Evolutionary conservation across 306 rosid species (phyloP).

Genomic region (Morella rubra): DNA sequence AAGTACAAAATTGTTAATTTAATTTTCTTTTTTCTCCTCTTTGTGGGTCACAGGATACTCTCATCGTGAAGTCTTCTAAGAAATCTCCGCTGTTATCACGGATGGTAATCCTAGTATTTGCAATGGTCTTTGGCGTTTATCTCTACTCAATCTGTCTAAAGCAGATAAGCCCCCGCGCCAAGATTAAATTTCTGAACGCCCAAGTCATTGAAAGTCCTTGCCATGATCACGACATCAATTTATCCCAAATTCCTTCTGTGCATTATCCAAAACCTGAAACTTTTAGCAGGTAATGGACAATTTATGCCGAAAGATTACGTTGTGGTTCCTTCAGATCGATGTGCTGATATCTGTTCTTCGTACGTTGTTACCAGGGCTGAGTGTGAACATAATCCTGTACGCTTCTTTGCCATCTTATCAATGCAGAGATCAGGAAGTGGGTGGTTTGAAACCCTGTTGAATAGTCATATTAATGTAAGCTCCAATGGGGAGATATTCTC

Average conservation of each 20-base stretch:
- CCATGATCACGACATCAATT: conserved; percentile 23
- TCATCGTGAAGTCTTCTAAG: conserved; percentile 69
- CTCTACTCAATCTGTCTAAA: conserved; percentile 70
- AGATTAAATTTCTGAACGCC: conserved; percentile 42
- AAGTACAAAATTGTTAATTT: conserved; percentile 1
- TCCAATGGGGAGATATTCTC: conserved; percentile 94
- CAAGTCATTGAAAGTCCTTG: conserved; percentile 46
- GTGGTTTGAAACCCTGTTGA: conserved; percentile 90
- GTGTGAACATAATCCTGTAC: conserved; percentile 78
- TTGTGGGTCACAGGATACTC: conserved; percentile 57
- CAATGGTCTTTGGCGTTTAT: conserved; percentile 62
- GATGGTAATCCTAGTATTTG: conserved; percentile 60
- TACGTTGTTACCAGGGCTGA: conserved; percentile 55
- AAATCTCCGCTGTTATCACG: conserved; percentile 65
- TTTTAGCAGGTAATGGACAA: conserved; percentile 68
- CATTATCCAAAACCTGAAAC: conserved; percentile 83
- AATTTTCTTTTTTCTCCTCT: neutral
- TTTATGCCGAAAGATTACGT: conserved; percentile 12
- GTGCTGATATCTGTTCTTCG: conserved; percentile 18
- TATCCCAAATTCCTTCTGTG: conserved; percentile 33
- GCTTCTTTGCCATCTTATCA: conserved; percentile 73
- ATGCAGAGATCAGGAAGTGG: conserved; percentile 98
- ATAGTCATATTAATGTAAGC: conserved; percentile 80
- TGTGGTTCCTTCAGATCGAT: conserved; percentile 4
- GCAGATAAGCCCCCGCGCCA: conserved; percentile 61